Conservation (phyloP, 179 eudicot species). For the Beta lomatogona region DNA sequence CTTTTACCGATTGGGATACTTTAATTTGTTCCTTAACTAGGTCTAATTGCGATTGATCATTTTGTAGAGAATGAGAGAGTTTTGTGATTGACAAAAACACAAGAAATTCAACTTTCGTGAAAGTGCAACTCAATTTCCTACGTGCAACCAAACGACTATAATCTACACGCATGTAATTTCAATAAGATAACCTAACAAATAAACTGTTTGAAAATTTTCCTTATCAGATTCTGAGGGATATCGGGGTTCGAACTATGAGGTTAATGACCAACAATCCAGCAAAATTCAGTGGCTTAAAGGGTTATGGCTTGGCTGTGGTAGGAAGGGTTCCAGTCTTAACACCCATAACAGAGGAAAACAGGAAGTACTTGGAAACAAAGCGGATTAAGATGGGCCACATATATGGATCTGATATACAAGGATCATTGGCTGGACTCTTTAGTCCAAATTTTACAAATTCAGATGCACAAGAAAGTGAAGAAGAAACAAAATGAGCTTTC, state of each 20-base stretch:
- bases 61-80: too few relatives aligned
- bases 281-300: constrained; percentile 89
- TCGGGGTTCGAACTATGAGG: constrained; percentile 80
- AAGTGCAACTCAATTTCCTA: too few relatives aligned
- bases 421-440: constrained; percentile 24
- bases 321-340: constrained; percentile 95
- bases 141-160: neutral
- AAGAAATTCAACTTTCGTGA: too few relatives aligned
- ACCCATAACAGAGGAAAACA: constrained; percentile 87
- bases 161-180: neutral
- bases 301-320: constrained; percentile 87
- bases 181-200: neutral
- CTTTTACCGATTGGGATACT: too few relatives aligned
- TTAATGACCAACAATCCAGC: constrained; percentile 98
- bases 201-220: neutral
- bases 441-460: constrained; percentile 7
- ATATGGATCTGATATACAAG: constrained; percentile 62
- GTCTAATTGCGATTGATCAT: too few relatives aligned
- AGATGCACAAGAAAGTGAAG: constrained; percentile 15
- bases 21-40: too few relatives aligned
- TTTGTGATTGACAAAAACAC: too few relatives aligned
- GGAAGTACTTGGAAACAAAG: constrained; percentile 79
- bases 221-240: constrained; percentile 69
- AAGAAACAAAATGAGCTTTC: constrained; percentile 6
- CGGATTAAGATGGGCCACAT: constrained; percentile 94